These are phyloP conservation scores for Emergomyces africanus DNA, from an alignment of 2,329 filamentous ascomycete species.

Conservation along the genomic window DNA sequence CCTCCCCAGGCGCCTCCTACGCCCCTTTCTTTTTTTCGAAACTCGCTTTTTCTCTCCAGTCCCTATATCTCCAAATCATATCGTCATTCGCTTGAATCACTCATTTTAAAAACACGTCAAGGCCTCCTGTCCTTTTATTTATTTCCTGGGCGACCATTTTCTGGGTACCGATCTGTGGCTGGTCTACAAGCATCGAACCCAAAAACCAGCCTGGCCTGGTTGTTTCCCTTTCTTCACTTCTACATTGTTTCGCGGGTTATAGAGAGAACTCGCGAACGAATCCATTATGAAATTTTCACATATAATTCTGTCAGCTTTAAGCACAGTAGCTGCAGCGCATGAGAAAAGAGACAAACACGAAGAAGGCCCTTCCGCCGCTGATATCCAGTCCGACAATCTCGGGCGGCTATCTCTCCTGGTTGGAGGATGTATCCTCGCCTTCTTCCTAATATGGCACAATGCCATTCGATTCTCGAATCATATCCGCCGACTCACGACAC, in stretches of 20 bases:
- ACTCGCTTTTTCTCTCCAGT: not conserved
- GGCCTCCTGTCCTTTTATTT: not conserved
- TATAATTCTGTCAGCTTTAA: not conserved
- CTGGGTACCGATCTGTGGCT: not conserved
- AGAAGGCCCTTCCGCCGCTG: not conserved
- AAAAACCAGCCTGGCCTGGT: not conserved
- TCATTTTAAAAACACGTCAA: not conserved
- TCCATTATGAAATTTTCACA: not conserved
- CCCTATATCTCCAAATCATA: not conserved
- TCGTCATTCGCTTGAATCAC: not conserved
- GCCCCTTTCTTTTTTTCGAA: not conserved
- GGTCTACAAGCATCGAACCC: not conserved
- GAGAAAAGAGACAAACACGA: not conserved
- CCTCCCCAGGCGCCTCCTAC: not conserved
- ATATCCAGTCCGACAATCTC: constrained; percentile 40
- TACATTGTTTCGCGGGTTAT: not conserved
- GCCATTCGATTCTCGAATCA: constrained; percentile 50
- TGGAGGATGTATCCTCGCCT: constrained; percentile 49
- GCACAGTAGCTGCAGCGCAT: not conserved
- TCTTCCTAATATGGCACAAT: constrained; percentile 56
- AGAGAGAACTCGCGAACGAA: constrained; percentile 1
- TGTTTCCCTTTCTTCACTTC: not conserved
- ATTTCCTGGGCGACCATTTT: not conserved
- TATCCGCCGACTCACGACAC: constrained; percentile 58
- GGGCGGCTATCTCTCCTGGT: constrained; percentile 50